Base-by-base conservation (phyloP, 164 flowering plant species). In the Macadamia integrifolia region DNA sequence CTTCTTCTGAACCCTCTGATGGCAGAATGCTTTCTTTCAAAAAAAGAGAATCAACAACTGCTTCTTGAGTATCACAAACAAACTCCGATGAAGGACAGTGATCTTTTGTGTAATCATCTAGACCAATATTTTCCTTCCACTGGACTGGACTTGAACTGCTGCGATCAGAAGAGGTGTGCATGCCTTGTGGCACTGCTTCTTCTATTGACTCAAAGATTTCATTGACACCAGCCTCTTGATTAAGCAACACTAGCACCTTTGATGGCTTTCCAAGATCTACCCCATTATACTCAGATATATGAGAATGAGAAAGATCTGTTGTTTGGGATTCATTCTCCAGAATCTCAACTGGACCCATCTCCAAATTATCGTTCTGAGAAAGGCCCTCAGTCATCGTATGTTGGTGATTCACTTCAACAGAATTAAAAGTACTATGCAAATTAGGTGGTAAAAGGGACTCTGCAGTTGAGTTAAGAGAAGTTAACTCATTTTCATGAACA, bases 1-100 rank as follows among this genome's bases (percentile, higher is more conserved):
- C 84, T 64, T 86, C 91, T 53, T 81, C 85, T 60, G 76, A 75
- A 62, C 62, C 69, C 53, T 78, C 75, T 11, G 78, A 65, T 3
- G 67, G 55, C 30, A 61, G 63, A 63, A 59, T 55, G 64, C 55
- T 64, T 31, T 28, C 65, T 29, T 69, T 66, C 48, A 31, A 62
- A 0, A 56, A 10, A 18, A 58, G 50, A 68, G 44, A 9, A 43
- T 69, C 68, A 28, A 62, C 65, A 65, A n/a, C 10, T 57, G 60
- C 52, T 49, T 61, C 69, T 35, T 72, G 75, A 67, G 67, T 32
- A 65, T 63, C 65, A 43, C 44, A 58, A 58, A 52, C 42, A 60
- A 58, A 44, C 28, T 55, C 75, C 62, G 74, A 46, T 23, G 69
- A 63, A 60, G 53, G 9, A 44, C 61, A 70, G 52, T 73, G 66